phyloP scores from a whole-genome alignment of 2,329 filamentous ascomycete species.

The Huntiella decipiens region DNA sequence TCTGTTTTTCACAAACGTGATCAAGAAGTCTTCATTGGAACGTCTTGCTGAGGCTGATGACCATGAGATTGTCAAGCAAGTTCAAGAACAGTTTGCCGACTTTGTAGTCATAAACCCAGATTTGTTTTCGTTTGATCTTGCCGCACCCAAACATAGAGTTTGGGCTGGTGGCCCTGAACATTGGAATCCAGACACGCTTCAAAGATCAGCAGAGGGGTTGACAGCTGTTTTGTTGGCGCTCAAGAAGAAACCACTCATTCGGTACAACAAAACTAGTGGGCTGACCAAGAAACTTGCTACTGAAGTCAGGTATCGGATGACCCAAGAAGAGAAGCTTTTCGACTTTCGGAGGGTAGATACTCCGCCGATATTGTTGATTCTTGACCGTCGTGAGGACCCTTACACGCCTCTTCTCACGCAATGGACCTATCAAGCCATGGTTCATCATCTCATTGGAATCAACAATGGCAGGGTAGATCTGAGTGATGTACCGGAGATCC shows the following conservation, averaged over 20 bases:
- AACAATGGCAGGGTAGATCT: conserved; percentile 88
- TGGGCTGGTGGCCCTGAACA: conserved; percentile 68
- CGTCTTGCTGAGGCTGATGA: conserved; percentile 90
- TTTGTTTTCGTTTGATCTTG: conserved; percentile 62
- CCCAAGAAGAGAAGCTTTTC: conserved; percentile 89
- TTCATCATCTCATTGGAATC: conserved; percentile 87
- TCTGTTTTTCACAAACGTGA: conserved; percentile 92
- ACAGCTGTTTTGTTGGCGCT: conserved; percentile 69
- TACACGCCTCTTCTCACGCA: conserved; percentile 88
- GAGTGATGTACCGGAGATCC: conserved; percentile 62
- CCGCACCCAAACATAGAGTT: conserved; percentile 52
- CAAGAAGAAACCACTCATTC: conserved; percentile 91
- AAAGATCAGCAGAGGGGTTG: conserved; percentile 71
- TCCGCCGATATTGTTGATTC: conserved; percentile 71
- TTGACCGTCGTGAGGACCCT: conserved; percentile 85
- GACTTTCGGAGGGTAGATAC: conserved; percentile 93
- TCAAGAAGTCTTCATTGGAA: conserved; percentile 90
- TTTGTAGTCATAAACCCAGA: conserved; percentile 92
- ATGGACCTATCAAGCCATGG: conserved; percentile 99
- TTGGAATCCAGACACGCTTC: conserved; percentile 80
- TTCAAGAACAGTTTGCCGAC: conserved; percentile 94
- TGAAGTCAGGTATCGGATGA: conserved; percentile 81
- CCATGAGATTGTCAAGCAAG: conserved; percentile 82
- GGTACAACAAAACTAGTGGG: conserved; percentile 80
- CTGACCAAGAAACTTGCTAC: conserved; percentile 83